phyloP scores from a whole-genome alignment of 2,329 filamentous ascomycete genomes.

The Fusarium sp. region DNA sequence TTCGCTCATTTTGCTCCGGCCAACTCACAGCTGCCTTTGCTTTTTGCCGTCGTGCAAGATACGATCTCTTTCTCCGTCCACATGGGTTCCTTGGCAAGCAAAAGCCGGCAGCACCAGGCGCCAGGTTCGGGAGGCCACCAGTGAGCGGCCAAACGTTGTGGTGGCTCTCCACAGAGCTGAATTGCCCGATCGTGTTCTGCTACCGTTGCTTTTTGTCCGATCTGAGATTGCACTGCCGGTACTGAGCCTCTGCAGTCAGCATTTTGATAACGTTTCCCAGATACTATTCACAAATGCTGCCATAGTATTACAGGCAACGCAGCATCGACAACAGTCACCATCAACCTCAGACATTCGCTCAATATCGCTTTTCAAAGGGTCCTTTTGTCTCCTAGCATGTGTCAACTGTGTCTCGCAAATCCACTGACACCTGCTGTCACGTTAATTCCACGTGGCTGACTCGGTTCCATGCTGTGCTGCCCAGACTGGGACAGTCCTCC shows the following conservation, averaged over 20 bases:
- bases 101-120: not conserved
- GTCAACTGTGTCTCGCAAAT: constrained; percentile 8
- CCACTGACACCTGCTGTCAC: constrained; percentile 29
- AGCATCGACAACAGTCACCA: not conserved
- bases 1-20: not conserved
- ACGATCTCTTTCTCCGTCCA: constrained; percentile 5
- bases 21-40: constrained; percentile 15
- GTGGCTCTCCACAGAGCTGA: not conserved
- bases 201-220: constrained; percentile 2
- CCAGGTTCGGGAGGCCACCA: not conserved
- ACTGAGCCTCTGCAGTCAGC: not conserved
- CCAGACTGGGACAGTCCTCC: not conserved
- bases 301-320: not conserved
- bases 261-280: not conserved
- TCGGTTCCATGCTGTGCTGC: constrained; percentile 17
- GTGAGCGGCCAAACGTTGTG: not conserved
- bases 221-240: not conserved
- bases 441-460: constrained; percentile 41
- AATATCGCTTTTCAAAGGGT: constrained; percentile 1
- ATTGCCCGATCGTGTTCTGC: not conserved
- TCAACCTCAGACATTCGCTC: not conserved
- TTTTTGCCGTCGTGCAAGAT: constrained; percentile 22
- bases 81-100: constrained; percentile 1
- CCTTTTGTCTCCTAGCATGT: not conserved
- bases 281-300: not conserved